Base-by-base conservation (phyloP, 495 filamentous ascomycete species). In the Cenococcum geophilum region DNA sequence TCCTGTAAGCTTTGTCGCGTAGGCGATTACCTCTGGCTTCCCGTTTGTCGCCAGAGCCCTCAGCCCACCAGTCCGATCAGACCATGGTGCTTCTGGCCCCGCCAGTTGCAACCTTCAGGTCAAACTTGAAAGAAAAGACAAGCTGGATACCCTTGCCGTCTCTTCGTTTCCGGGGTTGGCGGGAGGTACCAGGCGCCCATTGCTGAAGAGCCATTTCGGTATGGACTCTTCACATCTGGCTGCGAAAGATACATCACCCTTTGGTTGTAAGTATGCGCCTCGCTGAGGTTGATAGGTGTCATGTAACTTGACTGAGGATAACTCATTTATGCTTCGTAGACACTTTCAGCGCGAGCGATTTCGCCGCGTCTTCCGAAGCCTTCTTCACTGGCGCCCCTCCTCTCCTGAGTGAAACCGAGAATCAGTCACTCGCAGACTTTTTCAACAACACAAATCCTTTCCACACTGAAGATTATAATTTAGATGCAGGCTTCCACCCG, bases 101-200 rank as follows among this genome's bases (percentile, higher is more conserved):
- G 16, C 25, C 49, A 32, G 25, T 20, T 52, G 49, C 49, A 25
- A 8, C 14, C 18, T 32, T 52, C 49, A 52, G 23, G 14, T 23
- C 49, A 25, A 52, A 25, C 22, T 32, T 16, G 8, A 18, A 4
- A 18, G 21, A 23, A 23, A 23, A 27, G 55, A 50, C 65, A 59
- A 58, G 55, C 65, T 68, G 65, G 65, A 61, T 58, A 61, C 47
- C 4, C 53, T 61, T 18, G 55, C 23, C 32, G 25, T 36, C 14
- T 49, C 18, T 61, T 45, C 65, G 43, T 42, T 57, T 50, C 35
- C 58, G 65, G 61, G 53, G 65, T 50, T 60, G 61, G 65, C 36
- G 40, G 58, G 54, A 55, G 57, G 54, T 58, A 53, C 56, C 21
- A 20, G 21, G 50, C 57, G 21, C 37, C 57, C 60, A 58, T 43